Percentiles rank a stretch among this genome's conserved stretches.
Conservation (phyloP, 768 basidiomycete species). For the Ramaria rubella region DNA sequence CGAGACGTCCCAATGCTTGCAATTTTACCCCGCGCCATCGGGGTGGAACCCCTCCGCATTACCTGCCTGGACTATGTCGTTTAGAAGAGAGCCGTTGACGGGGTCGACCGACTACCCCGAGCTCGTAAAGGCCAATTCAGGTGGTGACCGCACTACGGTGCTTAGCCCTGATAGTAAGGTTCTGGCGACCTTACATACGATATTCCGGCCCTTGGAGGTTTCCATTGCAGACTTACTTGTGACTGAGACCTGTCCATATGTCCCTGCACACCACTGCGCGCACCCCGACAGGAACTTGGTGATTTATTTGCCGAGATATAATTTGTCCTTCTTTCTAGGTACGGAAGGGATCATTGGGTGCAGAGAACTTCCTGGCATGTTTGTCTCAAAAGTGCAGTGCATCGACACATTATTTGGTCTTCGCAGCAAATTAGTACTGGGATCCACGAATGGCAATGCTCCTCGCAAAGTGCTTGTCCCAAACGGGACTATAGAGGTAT, state of each 20-base stretch:
- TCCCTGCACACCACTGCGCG: not conserved
- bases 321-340: conserved; percentile 35
- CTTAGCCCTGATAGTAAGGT: not conserved
- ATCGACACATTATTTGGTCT: conserved; percentile 42
- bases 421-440: conserved; percentile 33
- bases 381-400: conserved; percentile 35
- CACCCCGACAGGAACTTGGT: conserved; percentile 15
- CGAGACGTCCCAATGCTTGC: not conserved
- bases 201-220: conserved; percentile 12
- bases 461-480: conserved; percentile 16
- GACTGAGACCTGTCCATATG: not conserved
- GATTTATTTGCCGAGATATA: conserved; percentile 34
- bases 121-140: not conserved
- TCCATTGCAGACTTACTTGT: conserved; percentile 18
- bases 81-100: not conserved
- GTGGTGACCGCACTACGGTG: not conserved
- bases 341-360: conserved; percentile 13
- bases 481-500: conserved; percentile 11
- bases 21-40: not conserved
- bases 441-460: conserved; percentile 25
- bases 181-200: not conserved
- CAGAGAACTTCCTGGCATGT: conserved; percentile 13
- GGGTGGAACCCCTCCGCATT: not conserved
- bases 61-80: not conserved
- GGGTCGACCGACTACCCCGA: not conserved